phyloP scores from a whole-genome alignment of 305 asterid species.

The Salvia sclarea region DNA sequence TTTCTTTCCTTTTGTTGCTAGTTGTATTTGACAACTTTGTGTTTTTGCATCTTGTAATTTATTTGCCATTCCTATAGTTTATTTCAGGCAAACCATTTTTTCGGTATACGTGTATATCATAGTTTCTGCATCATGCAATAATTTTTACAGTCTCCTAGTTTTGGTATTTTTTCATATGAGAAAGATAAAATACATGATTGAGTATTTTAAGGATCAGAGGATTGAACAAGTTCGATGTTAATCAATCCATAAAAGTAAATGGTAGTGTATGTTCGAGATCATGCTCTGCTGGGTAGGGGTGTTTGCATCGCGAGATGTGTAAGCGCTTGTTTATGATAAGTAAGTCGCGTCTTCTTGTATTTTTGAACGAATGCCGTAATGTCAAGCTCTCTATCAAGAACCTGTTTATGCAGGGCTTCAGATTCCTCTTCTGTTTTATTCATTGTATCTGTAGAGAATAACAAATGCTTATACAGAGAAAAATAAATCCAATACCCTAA shows the following conservation, averaged over 20 bases:
- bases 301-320: slow-evolving; percentile 77
- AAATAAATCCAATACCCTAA: too few relatives aligned
- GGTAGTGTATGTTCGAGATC: background rate
- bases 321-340: slow-evolving; percentile 69
- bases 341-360: slow-evolving; percentile 64
- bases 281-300: slow-evolving; percentile 42
- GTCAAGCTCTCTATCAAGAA: slow-evolving; percentile 66
- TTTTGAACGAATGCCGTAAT: slow-evolving; percentile 65
- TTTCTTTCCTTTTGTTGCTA: background rate
- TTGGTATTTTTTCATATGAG: background rate
- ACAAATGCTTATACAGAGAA: too few relatives aligned
- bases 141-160: background rate
- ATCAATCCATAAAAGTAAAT: background rate
- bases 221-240: background rate
- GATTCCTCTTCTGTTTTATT: slow-evolving; percentile 68
- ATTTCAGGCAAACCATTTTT: background rate
- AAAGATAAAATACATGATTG: background rate
- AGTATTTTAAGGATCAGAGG: background rate
- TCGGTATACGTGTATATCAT: background rate
- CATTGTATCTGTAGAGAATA: slow-evolving; percentile 54
- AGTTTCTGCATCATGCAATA: background rate
- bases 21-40: background rate
- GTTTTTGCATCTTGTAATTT: background rate
- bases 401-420: slow-evolving; percentile 70
- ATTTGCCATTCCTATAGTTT: background rate